A percentile compares a stretch with the other conserved stretches of the same genome.
phyloP scores from a whole-genome alignment of 2,329 filamentous ascomycete species.

The Xenosphaeropsis pyriputrescens region DNA sequence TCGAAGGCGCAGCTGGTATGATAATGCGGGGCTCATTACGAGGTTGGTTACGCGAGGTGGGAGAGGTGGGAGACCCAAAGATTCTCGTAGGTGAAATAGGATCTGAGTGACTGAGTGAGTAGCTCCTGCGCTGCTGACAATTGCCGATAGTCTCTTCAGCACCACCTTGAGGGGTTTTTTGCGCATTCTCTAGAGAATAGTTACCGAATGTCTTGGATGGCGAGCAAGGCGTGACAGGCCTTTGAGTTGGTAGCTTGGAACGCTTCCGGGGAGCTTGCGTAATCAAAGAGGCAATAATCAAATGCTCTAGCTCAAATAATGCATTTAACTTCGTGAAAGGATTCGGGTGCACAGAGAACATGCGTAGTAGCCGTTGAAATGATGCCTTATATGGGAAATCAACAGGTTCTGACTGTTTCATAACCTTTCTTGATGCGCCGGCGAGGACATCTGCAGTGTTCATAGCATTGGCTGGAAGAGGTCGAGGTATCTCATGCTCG shows the following conservation, averaged over 20 bases:
- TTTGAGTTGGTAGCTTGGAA: too few species aligned
- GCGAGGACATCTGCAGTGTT: neutral
- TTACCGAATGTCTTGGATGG: conserved; percentile 14
- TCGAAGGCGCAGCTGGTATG: conserved; percentile 13
- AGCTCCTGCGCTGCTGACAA: conserved; percentile 51
- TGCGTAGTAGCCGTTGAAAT: conserved; percentile 65
- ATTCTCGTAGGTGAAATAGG: conserved; percentile 18
- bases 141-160: conserved; percentile 55
- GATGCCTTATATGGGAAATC: conserved; percentile 72
- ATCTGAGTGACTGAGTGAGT: conserved; percentile 29
- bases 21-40: conserved; percentile 40
- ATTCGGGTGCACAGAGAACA: conserved; percentile 81
- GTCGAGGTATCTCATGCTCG: neutral
- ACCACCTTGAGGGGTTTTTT: conserved; percentile 15
- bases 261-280: conserved; percentile 24
- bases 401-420: conserved; percentile 12
- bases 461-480: neutral
- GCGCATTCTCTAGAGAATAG: conserved; percentile 16
- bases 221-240: neutral
- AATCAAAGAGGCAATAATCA: conserved; percentile 64
- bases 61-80: conserved; percentile 38
- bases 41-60: conserved; percentile 57
- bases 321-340: conserved; percentile 76
- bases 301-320: conserved; percentile 66
- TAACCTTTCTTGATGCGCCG: neutral